Percentiles rank a stretch among this genome's conserved stretches.
phyloP scores from a whole-genome alignment of 352 stramenopile species.

The Pythium periplocum region DNA sequence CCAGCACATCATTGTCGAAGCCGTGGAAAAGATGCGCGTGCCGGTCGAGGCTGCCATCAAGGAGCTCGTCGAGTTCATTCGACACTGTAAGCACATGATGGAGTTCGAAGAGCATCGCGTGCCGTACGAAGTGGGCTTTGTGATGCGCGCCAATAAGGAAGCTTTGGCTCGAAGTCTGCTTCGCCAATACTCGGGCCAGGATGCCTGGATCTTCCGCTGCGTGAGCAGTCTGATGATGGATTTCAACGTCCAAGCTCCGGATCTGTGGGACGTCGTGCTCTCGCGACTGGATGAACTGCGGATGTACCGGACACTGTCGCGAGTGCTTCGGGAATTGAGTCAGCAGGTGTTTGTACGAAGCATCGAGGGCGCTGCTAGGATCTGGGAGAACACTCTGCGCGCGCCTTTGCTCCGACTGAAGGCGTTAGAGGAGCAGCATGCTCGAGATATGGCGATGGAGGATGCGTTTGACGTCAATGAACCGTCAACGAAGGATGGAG shows the following conservation, averaged over 20 bases:
- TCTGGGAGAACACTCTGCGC: conserved; percentile 24
- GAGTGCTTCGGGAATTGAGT: conserved; percentile 20
- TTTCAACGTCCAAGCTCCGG: conserved; percentile 24
- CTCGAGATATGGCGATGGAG: too few species aligned
- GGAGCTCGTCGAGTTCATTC: conserved; percentile 24
- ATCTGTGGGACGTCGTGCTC: conserved; percentile 29
- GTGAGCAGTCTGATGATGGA: conserved; percentile 29
- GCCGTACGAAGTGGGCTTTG: conserved; percentile 25
- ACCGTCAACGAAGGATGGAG: too few species aligned
- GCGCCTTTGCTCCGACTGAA: conserved; percentile 23
- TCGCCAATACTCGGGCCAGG: conserved; percentile 16
- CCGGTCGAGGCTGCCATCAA: conserved; percentile 16
- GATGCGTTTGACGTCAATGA: too few species aligned
- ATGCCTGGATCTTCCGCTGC: conserved; percentile 17
- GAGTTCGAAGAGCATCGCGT: conserved; percentile 32
- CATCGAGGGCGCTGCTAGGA: conserved; percentile 10
- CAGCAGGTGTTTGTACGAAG: conserved; percentile 17
- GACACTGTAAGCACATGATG: conserved; percentile 27
- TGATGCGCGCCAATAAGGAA: conserved; percentile 32
- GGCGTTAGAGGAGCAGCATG: neutral
- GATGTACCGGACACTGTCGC: conserved; percentile 27
- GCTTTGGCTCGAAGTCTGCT: conserved; percentile 25
- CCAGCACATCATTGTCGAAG: conserved; percentile 7
- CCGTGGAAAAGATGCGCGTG: conserved; percentile 14
- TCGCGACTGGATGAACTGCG: conserved; percentile 17